Percentiles rank a stretch among this genome's conserved stretches.
Conservation (phyloP, 768 basidiomycete genomes). For the Multifurca ochricompacta region DNA sequence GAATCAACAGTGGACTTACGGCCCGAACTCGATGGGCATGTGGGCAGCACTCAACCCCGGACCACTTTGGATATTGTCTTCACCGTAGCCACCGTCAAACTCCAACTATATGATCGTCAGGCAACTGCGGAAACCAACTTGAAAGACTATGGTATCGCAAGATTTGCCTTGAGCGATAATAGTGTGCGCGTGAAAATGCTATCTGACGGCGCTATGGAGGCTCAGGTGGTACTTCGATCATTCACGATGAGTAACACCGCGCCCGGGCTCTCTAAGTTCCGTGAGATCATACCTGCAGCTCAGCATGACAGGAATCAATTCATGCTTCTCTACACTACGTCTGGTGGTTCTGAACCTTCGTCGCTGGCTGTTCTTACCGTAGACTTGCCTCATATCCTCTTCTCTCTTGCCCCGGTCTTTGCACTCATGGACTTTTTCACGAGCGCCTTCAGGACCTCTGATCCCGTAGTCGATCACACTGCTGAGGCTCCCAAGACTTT, state of each 20-base stretch:
- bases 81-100: slow-evolving; percentile 58
- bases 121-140: slow-evolving; percentile 52
- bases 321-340: slow-evolving; percentile 82
- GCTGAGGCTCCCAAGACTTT: slow-evolving; percentile 17
- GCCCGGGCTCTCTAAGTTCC: slow-evolving; percentile 73
- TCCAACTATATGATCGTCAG: slow-evolving; percentile 75
- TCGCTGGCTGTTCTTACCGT: slow-evolving; percentile 79
- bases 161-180: slow-evolving; percentile 77
- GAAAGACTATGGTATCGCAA: slow-evolving; percentile 73
- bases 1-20: slow-evolving; percentile 33
- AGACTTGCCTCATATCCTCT: slow-evolving; percentile 88
- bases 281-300: slow-evolving; percentile 92
- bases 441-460: slow-evolving; percentile 37
- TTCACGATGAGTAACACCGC: slow-evolving; percentile 88
- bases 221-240: slow-evolving; percentile 82
- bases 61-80: slow-evolving; percentile 68
- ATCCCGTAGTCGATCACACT: slow-evolving; percentile 15
- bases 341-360: slow-evolving; percentile 48
- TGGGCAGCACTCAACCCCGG: slow-evolving; percentile 36
- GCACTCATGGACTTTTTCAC: slow-evolving; percentile 81
- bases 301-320: slow-evolving; percentile 85
- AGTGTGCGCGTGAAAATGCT: slow-evolving; percentile 73
- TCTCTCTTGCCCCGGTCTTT: slow-evolving; percentile 87
- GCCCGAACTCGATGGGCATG: slow-evolving; percentile 47
- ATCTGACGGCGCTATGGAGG: slow-evolving; percentile 77